Percentiles rank a stretch among this genome's conserved stretches.
These are phyloP conservation scores for Anaeramoeba flamelloides DNA, from an alignment of 78 protist species.

Conservation along the genomic window DNA sequence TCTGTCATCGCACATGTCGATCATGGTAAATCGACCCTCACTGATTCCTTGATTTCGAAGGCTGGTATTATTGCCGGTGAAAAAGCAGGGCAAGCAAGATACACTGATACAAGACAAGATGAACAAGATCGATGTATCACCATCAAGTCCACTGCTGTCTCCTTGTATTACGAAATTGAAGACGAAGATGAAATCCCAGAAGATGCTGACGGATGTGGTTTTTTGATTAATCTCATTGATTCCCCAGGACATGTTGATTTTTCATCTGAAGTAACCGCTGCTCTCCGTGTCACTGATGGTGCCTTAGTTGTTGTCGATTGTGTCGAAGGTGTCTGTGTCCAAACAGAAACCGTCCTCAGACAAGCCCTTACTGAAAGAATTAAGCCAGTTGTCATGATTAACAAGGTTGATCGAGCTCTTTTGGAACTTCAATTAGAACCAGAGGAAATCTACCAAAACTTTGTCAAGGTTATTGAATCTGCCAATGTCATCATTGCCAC, in stretches of 20 bases:
- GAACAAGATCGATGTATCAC: constrained; percentile 95
- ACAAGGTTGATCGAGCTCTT: constrained; percentile 95
- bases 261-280: constrained; percentile 89
- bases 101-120: constrained; percentile 93
- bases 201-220: constrained; percentile 21
- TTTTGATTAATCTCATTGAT: constrained; percentile 90
- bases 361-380: constrained; percentile 97
- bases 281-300: constrained; percentile 99
- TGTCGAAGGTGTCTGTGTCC: constrained; percentile 97
- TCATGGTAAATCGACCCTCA: constrained; percentile 68
- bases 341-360: constrained; percentile 97
- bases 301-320: constrained; percentile 98
- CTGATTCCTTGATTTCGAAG: constrained; percentile 87
- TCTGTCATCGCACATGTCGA: constrained; percentile 77
- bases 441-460: constrained; percentile 68
- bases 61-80: constrained; percentile 94
- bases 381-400: constrained; percentile 81
- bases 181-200: constrained; percentile 19
- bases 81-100: constrained; percentile 85
- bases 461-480: constrained; percentile 44
- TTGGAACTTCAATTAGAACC: constrained; percentile 65
- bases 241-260: constrained; percentile 94
- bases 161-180: constrained; percentile 63
- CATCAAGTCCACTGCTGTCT: constrained; percentile 94
- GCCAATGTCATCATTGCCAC: constrained; percentile 61